Evolutionary conservation across 2,329 filamentous ascomycete genomes (phyloP).

Genomic region (Fusarium globosum): DNA sequence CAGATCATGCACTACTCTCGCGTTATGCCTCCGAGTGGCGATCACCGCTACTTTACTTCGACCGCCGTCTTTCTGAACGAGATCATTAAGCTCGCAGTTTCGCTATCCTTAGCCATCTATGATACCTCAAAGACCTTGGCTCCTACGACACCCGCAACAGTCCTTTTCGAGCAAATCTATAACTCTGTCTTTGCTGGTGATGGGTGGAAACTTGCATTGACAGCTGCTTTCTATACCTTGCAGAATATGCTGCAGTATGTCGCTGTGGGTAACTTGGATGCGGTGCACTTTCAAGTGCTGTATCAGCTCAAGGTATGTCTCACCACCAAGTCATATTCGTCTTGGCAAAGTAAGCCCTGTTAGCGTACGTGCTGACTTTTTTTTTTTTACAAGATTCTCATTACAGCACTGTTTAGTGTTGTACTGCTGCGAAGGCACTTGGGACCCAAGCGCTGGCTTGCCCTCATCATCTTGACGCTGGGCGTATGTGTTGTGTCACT

Average conservation of each 20-base stretch:
- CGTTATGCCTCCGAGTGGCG: constrained; percentile 85
- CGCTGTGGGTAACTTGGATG: constrained; percentile 89
- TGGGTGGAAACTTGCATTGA: constrained; percentile 94
- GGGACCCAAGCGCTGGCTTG: constrained; percentile 79
- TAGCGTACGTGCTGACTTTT: background rate
- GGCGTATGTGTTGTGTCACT: constrained; percentile 90
- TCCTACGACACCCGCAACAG: constrained; percentile 81
- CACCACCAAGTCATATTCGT: background rate
- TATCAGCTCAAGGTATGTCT: constrained; percentile 84
- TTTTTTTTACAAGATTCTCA: constrained; percentile 71
- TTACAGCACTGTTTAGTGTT: constrained; percentile 88
- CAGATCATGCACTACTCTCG: constrained; percentile 95
- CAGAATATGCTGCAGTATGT: constrained; percentile 96
- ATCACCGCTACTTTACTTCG: constrained; percentile 91
- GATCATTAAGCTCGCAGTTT: constrained; percentile 88
- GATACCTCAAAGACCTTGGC: constrained; percentile 83
- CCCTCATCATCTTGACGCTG: constrained; percentile 80
- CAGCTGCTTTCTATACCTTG: constrained; percentile 87
- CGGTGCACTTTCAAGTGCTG: constrained; percentile 91
- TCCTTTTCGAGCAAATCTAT: constrained; percentile 83
- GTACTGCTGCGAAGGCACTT: constrained; percentile 78
- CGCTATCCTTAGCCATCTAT: constrained; percentile 86
- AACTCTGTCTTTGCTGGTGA: constrained; percentile 87
- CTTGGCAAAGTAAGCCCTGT: background rate
- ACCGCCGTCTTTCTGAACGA: constrained; percentile 96